These are phyloP conservation scores for Xylariales sp. DNA, from an alignment of 2,329 filamentous ascomycete genomes.

Conservation along the genomic window DNA sequence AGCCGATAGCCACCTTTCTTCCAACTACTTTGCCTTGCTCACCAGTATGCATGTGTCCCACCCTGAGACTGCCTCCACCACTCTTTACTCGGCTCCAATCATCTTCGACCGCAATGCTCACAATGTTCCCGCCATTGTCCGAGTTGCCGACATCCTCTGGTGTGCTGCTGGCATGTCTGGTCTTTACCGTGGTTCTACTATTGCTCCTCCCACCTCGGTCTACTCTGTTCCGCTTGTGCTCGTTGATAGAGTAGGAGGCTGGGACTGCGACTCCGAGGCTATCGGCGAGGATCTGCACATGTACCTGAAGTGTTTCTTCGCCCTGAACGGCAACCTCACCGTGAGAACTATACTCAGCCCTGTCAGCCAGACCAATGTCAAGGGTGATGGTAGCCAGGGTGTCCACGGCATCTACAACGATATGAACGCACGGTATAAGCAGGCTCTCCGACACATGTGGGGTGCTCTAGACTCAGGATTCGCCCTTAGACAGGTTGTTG, in stretches of 20 bases:
- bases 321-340: constrained; percentile 64
- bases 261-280: constrained; percentile 66
- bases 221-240: constrained; percentile 66
- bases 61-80: constrained; percentile 56
- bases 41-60: constrained; percentile 57
- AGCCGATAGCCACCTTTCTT: constrained; percentile 68
- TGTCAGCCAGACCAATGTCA: constrained; percentile 69
- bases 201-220: constrained; percentile 68
- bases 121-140: constrained; percentile 61
- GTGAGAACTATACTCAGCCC: constrained; percentile 61
- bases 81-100: constrained; percentile 65
- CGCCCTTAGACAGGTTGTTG: constrained; percentile 52
- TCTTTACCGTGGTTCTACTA: constrained; percentile 57
- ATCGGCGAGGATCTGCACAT: constrained; percentile 75
- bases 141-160: constrained; percentile 70
- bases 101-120: constrained; percentile 72
- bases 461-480: constrained; percentile 66
- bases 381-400: constrained; percentile 52
- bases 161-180: constrained; percentile 66
- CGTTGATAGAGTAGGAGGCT: constrained; percentile 65
- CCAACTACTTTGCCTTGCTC: constrained; percentile 62
- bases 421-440: constrained; percentile 62
- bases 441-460: constrained; percentile 73
- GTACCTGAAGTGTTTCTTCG: constrained; percentile 75
- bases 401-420: constrained; percentile 51